phyloP scores from a whole-genome alignment of 257 asterid genomes.

The Datura wrightii region DNA sequence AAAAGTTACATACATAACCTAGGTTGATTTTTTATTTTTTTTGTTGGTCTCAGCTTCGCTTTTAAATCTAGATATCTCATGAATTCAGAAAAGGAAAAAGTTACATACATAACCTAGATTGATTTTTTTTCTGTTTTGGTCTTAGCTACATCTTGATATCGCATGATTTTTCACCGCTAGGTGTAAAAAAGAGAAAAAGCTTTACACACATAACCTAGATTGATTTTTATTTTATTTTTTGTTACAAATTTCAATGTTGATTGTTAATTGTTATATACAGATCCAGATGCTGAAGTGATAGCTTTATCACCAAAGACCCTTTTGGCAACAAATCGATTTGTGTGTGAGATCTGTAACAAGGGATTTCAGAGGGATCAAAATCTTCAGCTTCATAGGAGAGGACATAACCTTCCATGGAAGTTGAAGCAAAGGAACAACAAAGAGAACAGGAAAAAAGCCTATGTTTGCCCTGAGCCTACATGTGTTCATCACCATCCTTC shows the following conservation, averaged over 20 bases:
- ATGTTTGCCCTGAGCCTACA: slow-evolving; percentile 77
- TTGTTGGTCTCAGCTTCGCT: background rate
- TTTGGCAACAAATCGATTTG: slow-evolving; percentile 74
- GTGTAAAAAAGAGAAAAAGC: background rate
- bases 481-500: slow-evolving; percentile 86
- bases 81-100: background rate
- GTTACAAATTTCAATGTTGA: background rate
- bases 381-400: slow-evolving; percentile 87
- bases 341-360: slow-evolving; percentile 89
- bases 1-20: no score
- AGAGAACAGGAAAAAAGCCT: slow-evolving; percentile 67
- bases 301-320: slow-evolving; percentile 80
- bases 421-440: slow-evolving; percentile 75
- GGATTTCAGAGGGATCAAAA: slow-evolving; percentile 97
- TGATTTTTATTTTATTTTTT: background rate
- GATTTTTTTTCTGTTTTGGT: background rate
- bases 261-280: slow-evolving; percentile 41
- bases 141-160: background rate
- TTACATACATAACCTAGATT: background rate
- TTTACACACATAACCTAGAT: background rate
- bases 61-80: background rate
- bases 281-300: slow-evolving; percentile 89
- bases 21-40: no score
- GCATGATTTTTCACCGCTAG: background rate
- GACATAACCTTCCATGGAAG: slow-evolving; percentile 92